Base-by-base conservation (phyloP, 2,329 filamentous ascomycete genomes). In the Botrytis paeoniae region DNA sequence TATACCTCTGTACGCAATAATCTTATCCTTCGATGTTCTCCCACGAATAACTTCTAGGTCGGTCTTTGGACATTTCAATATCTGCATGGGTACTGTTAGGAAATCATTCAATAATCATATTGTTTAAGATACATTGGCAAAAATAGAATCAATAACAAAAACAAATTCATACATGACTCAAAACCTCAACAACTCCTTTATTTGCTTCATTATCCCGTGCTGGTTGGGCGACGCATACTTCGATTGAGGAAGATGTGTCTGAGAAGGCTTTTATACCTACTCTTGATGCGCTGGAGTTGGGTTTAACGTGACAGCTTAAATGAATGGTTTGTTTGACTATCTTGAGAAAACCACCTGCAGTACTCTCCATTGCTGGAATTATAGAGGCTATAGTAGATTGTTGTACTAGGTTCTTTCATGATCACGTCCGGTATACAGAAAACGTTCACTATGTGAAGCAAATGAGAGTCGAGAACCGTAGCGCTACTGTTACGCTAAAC, bases 191-290 rank as follows among this genome's bases (percentile, higher is more conserved):
- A 3, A 92, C 89, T 7, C 91, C 91, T 78, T 87, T 87, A 79
- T 93, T 93, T 8, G 91, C 88, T 79, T 92, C 89, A 22, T 91
- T 90, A 22, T 93, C 89, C 74, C 86, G 85, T 18, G 91, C 85
- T 75, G 87, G 89, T 0, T 90, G 91, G 0, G 90, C 82, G 3
- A 93, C 91, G 65, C 89, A 91, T 1, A 94, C 80, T 74, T 92
- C 87, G 64, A 93, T 85, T 3, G 82, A 83, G 10, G 88, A 85
- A 37, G 89, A 85, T 0, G 86, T 85, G 6, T 93, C 81, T 0
- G 84, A 83, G 4, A 83, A 79, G 18, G 48, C 8, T 14, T 69
- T 69, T 62, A 93, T 84, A 22, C 91, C 91, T 77, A 92, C 87
- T 48, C 90, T 86, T 37, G 84, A 84, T 41, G 87, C 88, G 79